Base-by-base conservation (phyloP, 106 monocot genomes). In the Alisma plantagoaquatica region DNA sequence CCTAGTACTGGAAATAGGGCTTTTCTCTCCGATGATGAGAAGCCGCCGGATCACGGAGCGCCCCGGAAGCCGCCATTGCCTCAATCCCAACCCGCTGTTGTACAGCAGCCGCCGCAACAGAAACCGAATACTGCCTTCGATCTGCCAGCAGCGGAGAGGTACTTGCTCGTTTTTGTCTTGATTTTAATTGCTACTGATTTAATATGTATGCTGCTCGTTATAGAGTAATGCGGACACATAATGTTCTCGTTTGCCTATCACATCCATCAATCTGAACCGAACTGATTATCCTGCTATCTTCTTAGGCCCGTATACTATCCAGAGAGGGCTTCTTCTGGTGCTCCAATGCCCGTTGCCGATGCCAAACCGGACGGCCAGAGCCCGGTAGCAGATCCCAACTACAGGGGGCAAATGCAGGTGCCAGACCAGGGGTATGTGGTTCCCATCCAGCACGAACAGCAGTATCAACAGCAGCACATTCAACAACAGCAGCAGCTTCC, bases 1-100 rank as follows among this genome's bases (percentile, higher is more conserved):
- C 52, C 60, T 10, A 66, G 54, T 9, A 50, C 28, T 18, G 26
- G 8, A 2, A 26, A 3, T 4, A 56, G 64, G 11, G 64, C 28
- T 33, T 65, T 74, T 44, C 66, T 23, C 10, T 91, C 83, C 0
- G 74, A 75, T 24, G 83, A 93, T 14, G 83, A 87, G 33, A 93
- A 72, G 35, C 64, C n/a, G n/a, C n/a, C 71, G 27, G 82, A 82
- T 17, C 63, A 63, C 5, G 31, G 57, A 31, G 53, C 57, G 4
- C 10, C n/a, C 28, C 32, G 41, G 53, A 80, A 23, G 52, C 55
- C 10, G 55, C 64, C 6, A 14, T 31, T 29, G 1, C 60, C 27
- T 5, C 45, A 30, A 27, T n/a, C 51, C n/a, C 43, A 31, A 10
- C 44, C 14, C 4, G 1, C 30, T 12, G 33, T 24, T 17, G 18